Evolutionary conservation across 306 rosid species (phyloP).

Genomic region (Geum urbanum): DNA sequence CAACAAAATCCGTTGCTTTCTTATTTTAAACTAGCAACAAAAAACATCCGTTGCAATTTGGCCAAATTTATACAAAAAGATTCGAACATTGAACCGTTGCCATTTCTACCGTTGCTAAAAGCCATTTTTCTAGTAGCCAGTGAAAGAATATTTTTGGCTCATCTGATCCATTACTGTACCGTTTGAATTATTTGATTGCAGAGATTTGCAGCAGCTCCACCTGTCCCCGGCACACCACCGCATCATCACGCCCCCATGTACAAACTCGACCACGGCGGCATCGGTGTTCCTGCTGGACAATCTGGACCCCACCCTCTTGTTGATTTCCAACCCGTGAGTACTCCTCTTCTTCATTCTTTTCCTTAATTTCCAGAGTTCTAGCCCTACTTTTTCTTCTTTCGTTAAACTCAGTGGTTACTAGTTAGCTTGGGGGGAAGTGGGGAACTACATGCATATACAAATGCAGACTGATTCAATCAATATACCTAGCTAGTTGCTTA

Average conservation of each 20-base stretch:
- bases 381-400: neutral
- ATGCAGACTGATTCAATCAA: too few relatives aligned
- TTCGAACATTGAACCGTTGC: too few relatives aligned
- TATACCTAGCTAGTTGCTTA: too few relatives aligned
- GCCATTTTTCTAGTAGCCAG: too few relatives aligned
- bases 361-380: neutral
- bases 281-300: constrained; percentile 32
- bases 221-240: constrained; percentile 54
- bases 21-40: too few relatives aligned
- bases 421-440: too few relatives aligned
- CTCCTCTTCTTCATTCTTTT: neutral
- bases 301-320: constrained; percentile 33
- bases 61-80: too few relatives aligned
- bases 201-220: constrained; percentile 49
- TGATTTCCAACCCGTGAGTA: constrained; percentile 70
- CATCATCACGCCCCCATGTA: constrained; percentile 45
- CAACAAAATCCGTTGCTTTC: too few relatives aligned
- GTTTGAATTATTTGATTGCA: constrained; percentile 21
- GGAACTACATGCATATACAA: neutral
- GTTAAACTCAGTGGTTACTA: neutral
- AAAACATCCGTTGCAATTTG: too few relatives aligned
- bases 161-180: neutral
- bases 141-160: neutral
- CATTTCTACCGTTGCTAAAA: too few relatives aligned
- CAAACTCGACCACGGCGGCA: constrained; percentile 45